Conservation (phyloP, 2,329 filamentous ascomycete species). For the Xylariaceae sp. region DNA sequence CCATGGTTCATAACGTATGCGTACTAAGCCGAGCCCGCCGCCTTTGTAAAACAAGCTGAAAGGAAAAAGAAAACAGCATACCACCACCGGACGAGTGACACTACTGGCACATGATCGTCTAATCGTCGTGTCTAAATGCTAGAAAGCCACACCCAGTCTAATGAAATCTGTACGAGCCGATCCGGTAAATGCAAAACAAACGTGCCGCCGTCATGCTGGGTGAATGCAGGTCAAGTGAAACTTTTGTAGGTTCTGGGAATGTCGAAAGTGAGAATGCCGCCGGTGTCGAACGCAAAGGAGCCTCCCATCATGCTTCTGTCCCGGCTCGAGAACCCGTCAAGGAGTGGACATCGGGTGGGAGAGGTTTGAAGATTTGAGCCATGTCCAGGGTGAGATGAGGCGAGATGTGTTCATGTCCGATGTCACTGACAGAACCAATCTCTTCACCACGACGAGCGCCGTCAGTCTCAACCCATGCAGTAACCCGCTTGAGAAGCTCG, state of each 20-base stretch:
- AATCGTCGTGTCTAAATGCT: slow-evolving; percentile 35
- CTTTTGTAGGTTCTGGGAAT: slow-evolving; percentile 27
- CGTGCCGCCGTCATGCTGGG: slow-evolving; percentile 32
- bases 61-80: slow-evolving; percentile 29
- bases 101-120: slow-evolving; percentile 25
- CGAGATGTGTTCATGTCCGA: slow-evolving; percentile 63
- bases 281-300: slow-evolving; percentile 17
- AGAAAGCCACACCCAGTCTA: slow-evolving; percentile 32
- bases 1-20: slow-evolving; percentile 27
- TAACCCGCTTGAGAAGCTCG: slow-evolving; percentile 56
- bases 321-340: slow-evolving; percentile 41
- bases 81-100: slow-evolving; percentile 23
- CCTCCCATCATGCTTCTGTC: slow-evolving; percentile 33
- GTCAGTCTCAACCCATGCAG: slow-evolving; percentile 58
- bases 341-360: slow-evolving; percentile 42
- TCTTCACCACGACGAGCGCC: slow-evolving; percentile 63
- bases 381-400: slow-evolving; percentile 65
- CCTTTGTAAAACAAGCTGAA: slow-evolving; percentile 20
- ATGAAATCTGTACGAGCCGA: slow-evolving; percentile 27
- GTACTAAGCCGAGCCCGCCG: slow-evolving; percentile 18
- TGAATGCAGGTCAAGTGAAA: slow-evolving; percentile 32
- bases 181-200: slow-evolving; percentile 35
- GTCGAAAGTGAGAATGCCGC: slow-evolving; percentile 27
- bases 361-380: slow-evolving; percentile 65
- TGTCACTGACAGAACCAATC: slow-evolving; percentile 63